A percentile compares a stretch with the other conserved stretches of the same genome.
phyloP scores from a whole-genome alignment of 257 asterid genomes.

The Solanum bulbocastanum region DNA sequence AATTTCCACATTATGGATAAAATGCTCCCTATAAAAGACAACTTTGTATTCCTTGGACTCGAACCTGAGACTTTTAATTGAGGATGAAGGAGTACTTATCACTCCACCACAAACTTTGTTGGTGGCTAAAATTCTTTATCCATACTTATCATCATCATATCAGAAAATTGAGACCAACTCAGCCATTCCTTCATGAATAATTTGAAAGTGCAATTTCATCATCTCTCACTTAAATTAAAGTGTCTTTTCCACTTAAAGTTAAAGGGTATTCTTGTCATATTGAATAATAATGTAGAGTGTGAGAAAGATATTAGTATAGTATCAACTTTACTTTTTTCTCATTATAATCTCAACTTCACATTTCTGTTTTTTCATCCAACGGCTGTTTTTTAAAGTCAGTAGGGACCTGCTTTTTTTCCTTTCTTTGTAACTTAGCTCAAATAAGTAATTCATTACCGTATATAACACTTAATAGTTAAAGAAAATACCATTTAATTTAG shows the following conservation, averaged over 20 bases:
- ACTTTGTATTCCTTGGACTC: too few species aligned
- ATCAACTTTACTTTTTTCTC: slow-evolving; percentile 36
- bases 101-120: neutral
- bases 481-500: neutral
- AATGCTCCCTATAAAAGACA: neutral
- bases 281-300: slow-evolving; percentile 23
- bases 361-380: slow-evolving; percentile 55
- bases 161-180: slow-evolving; percentile 31
- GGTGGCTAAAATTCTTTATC: neutral
- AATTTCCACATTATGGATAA: too few species aligned
- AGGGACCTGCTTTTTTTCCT: slow-evolving; percentile 11
- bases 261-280: slow-evolving; percentile 46
- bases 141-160: slow-evolving; percentile 21
- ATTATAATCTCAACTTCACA: slow-evolving; percentile 41
- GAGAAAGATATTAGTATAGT: slow-evolving; percentile 25
- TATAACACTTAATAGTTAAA: neutral
- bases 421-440: slow-evolving; percentile 1
- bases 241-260: slow-evolving; percentile 30
- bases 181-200: slow-evolving; percentile 51
- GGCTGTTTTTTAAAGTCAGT: slow-evolving; percentile 36
- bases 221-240: slow-evolving; percentile 49
- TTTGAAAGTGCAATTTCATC: slow-evolving; percentile 68
- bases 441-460: neutral
- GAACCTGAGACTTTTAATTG: too few species aligned
- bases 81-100: too few species aligned